phyloP scores from a whole-genome alignment of 306 rosid genomes.

The Lathyrus aphaca region DNA sequence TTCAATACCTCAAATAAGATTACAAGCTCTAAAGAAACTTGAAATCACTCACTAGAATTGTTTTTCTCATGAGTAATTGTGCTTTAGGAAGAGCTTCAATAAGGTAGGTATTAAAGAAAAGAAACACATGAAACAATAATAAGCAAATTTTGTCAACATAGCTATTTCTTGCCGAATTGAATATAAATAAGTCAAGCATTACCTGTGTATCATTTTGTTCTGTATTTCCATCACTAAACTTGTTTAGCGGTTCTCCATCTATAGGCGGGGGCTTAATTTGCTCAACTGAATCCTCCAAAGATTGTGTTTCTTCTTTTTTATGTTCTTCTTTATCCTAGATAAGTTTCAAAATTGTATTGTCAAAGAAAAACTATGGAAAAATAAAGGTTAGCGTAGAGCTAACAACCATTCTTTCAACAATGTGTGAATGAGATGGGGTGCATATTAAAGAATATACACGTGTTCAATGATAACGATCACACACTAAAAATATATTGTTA shows the following conservation, averaged over 20 bases:
- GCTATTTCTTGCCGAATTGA: constrained; percentile 22
- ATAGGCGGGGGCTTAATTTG: constrained; percentile 49
- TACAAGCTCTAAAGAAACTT: background rate
- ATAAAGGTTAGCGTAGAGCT: constrained; percentile 9
- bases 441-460: background rate
- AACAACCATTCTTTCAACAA: background rate
- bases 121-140: background rate
- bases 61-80: constrained; percentile 23
- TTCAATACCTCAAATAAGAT: constrained; percentile 1
- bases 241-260: constrained; percentile 51
- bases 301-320: constrained; percentile 47
- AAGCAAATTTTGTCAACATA: constrained; percentile 26
- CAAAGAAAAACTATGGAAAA: constrained; percentile 21
- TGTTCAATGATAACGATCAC: background rate
- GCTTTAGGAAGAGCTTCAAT: constrained; percentile 1
- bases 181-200: constrained; percentile 31
- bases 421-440: constrained; percentile 4
- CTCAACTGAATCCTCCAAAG: constrained; percentile 50
- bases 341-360: constrained; percentile 29
- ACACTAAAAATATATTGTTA: constrained; percentile 7
- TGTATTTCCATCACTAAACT: constrained; percentile 53
- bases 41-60: background rate
- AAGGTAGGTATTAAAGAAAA: constrained; percentile 8
- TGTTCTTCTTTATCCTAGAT: constrained; percentile 61
- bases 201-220: constrained; percentile 61